A percentile compares a stretch with the other conserved stretches of the same genome.
phyloP scores from a whole-genome alignment of 1,284 basidiomycete species.

The Neolentinus lepideus region DNA sequence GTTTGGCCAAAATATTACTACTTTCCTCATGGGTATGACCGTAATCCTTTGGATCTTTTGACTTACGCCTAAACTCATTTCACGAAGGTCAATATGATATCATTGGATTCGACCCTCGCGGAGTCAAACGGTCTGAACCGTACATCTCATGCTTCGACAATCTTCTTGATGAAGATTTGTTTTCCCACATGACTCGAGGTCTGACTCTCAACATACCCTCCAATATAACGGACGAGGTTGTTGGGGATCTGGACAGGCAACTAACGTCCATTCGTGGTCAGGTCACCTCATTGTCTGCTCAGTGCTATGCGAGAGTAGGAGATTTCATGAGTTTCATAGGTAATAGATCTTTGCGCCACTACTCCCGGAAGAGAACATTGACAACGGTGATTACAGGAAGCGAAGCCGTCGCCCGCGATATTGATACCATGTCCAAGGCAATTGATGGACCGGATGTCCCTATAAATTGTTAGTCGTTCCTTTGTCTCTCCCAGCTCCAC shows the following conservation, averaged over 20 bases:
- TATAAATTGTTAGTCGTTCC: neutral
- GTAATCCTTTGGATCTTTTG: neutral
- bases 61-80: neutral
- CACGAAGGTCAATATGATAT: constrained; percentile 1
- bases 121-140: neutral
- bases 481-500: too few species aligned
- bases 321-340: neutral
- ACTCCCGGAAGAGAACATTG: neutral
- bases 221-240: neutral
- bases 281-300: neutral
- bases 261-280: neutral
- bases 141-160: constrained; percentile 2
- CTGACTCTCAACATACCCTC: neutral
- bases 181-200: too few species aligned
- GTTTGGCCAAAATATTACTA: neutral
- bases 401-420: constrained; percentile 1
- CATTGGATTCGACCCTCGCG: constrained; percentile 3
- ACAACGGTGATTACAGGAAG: neutral
- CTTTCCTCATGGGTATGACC: neutral
- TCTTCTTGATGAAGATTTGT: neutral
- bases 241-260: neutral
- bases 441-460: neutral
- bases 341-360: neutral
- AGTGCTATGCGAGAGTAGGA: constrained; percentile 1
- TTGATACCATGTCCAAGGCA: neutral